phyloP scores from a whole-genome alignment of 768 basidiomycete species.

The Leccinum disarticulatum region DNA sequence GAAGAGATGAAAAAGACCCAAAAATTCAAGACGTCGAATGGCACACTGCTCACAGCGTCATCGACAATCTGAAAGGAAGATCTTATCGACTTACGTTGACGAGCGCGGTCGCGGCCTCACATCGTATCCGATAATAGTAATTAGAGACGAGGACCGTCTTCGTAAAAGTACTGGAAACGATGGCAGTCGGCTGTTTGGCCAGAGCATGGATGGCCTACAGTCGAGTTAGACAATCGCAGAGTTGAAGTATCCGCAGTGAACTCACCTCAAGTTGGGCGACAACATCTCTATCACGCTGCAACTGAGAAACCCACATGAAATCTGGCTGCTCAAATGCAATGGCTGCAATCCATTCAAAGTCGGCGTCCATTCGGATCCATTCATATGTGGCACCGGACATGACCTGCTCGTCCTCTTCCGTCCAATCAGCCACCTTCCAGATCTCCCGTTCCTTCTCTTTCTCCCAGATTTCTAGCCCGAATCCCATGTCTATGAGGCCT shows the following conservation, averaged over 20 bases:
- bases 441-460: conserved; percentile 89
- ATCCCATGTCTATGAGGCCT: conserved; percentile 92
- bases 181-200: conserved; percentile 74
- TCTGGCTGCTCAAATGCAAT: conserved; percentile 93
- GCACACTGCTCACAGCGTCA: conserved; percentile 60
- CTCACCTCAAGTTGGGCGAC: conserved; percentile 94
- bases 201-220: conserved; percentile 91
- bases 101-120: conserved; percentile 87
- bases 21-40: conserved; percentile 75
- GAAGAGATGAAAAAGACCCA: conserved; percentile 94
- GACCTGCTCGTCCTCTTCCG: conserved; percentile 88
- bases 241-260: conserved; percentile 2
- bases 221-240: conserved; percentile 11
- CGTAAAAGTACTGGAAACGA: conserved; percentile 88
- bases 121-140: conserved; percentile 94
- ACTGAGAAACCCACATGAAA: conserved; percentile 98
- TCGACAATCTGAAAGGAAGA: conserved; percentile 7
- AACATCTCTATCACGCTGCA: conserved; percentile 94
- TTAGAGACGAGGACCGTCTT: conserved; percentile 93
- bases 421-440: conserved; percentile 98
- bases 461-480: conserved; percentile 94
- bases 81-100: conserved; percentile 57
- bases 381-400: conserved; percentile 98
- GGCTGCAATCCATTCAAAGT: conserved; percentile 97
- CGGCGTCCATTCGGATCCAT: conserved; percentile 99